Evolutionary conservation across 2,329 filamentous ascomycete species (phyloP), one percentile per base, ranked within the genome.

Genomic region (Paracamarosporium sp.): DNA sequence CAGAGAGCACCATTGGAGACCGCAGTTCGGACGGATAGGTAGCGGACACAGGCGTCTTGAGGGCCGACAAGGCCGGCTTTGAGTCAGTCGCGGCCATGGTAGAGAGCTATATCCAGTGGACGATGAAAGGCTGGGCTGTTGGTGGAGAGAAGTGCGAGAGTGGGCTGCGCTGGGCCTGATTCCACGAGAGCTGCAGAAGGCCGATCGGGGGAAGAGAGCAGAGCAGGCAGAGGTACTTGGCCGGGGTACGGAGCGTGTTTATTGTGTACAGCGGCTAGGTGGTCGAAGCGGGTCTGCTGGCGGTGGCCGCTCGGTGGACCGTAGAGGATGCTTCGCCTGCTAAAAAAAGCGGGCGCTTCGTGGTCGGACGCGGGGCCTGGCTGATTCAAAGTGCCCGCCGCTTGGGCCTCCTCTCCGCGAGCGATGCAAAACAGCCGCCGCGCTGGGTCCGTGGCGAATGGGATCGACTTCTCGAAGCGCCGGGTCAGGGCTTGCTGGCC

Each of bases 1-100:
- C 70, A 20, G 73, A 76, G 55, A 70, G 64, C 47, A 88, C 88
- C 71, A 90, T 83, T 47, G 91, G 91, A 63, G 89, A 93, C 64
- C 85, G 69, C 53, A 83, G 69, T 69, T 83, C 81, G 5, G 81
- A 83, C 7, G 81, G 81, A 57, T 82, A 83, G 27, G 79, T 86
- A 45, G 88, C 86, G 62, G 86, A 86, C 56, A 87, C 83, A 66
- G 88, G 88, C 57, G 84, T 83, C 69, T 81, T 81, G 59, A 83
- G 73, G 33, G 76, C 73, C 57, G 77, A 68, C 65, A 77, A 61
- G 13, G 68, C 61, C 54, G 78, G 76, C 70, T 81, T 82, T 52
- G 74, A 67, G 53, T 77, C 71, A 50, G 76, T 76, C 35, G 76
- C 66, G 60, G 75, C 75, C 75, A 77, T 77, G 68, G 63, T 65